Evolutionary conservation across 306 rosid genomes (phyloP).

Genomic region (Acacia melanoxylon): DNA sequence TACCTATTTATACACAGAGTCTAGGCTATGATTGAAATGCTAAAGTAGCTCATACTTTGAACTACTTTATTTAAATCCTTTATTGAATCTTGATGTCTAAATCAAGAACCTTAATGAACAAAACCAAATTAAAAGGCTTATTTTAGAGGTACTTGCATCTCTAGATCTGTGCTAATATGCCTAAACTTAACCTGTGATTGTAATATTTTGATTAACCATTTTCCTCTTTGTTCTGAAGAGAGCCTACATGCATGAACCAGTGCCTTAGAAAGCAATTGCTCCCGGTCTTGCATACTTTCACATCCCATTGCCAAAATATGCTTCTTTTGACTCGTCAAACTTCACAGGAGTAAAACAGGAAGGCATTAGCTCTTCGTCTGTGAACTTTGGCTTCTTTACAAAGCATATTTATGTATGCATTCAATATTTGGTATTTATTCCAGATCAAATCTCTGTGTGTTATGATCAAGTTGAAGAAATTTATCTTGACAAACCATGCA

Average conservation of each 20-base stretch:
- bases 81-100: not conserved
- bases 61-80: not conserved
- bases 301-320: conserved; percentile 78
- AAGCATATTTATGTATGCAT: too few relatives aligned
- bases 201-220: not conserved
- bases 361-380: conserved; percentile 73
- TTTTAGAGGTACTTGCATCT: not conserved
- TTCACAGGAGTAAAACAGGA: conserved; percentile 68
- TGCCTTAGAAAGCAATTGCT: conserved; percentile 62
- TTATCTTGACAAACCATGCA: too few relatives aligned
- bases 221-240: conserved; percentile 45
- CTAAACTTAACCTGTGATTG: not conserved
- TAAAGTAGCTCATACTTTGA: not conserved
- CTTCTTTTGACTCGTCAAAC: conserved; percentile 62
- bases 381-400: conserved; percentile 80
- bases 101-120: not conserved
- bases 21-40: not conserved
- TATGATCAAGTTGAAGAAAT: too few relatives aligned
- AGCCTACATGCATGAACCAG: conserved; percentile 53
- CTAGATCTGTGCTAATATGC: not conserved
- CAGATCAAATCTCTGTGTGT: too few relatives aligned
- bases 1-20: not conserved
- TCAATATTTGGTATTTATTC: too few relatives aligned
- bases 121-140: not conserved
- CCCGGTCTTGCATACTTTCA: conserved; percentile 80